Evolutionary conservation across 306 rosid genomes (phyloP), one percentile per base, ranked within the genome.

Genomic region (Adenanthera pavonina): DNA sequence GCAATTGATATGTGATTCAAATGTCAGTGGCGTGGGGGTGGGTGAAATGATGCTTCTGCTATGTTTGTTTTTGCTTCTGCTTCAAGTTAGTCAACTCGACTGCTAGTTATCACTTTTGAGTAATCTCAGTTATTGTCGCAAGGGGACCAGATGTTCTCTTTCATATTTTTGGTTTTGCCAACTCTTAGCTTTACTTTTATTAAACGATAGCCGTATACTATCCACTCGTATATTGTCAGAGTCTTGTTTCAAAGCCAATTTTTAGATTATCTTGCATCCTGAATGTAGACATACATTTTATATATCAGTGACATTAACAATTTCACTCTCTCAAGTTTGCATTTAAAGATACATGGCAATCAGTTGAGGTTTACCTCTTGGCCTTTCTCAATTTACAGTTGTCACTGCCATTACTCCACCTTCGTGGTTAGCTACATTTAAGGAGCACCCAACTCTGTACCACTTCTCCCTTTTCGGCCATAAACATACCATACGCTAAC

Each of bases 1-100:
- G 66, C 51, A 40, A 73, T 14, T 49, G 57, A 70, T 46, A 5
- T 46, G 74, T 40, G 74, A 48, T 51, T 54, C 66, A 38, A n/a
- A 38, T 53, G 74, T 49, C 46, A 72, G 65, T 66, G 82, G 36
- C 30, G 30, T 25, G 30, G 47, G 56, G 62, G 75, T 41, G 65
- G 72, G 70, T 73, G 78, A 72, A 78, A 65, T 77, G 44, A 72
- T 72, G 57, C 54, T n/a, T 16, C 3, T 38, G 44, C 35, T 43
- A 44, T 12, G 30, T 25, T 25, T 25, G 30, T 69, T 54, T 60
- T 86, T 40, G 79, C 86, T 86, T 83, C 30, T 19, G 20, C 4
- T 76, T 71, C 41, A 80, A 80, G 81, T 33, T 67, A 60, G 35
- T 19, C 10, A 72, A 64, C 72, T 15, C 34, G 2, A 33, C 38